These are phyloP conservation scores for Medicago arabica DNA, from an alignment of 306 rosid species.

Conservation along the genomic window DNA sequence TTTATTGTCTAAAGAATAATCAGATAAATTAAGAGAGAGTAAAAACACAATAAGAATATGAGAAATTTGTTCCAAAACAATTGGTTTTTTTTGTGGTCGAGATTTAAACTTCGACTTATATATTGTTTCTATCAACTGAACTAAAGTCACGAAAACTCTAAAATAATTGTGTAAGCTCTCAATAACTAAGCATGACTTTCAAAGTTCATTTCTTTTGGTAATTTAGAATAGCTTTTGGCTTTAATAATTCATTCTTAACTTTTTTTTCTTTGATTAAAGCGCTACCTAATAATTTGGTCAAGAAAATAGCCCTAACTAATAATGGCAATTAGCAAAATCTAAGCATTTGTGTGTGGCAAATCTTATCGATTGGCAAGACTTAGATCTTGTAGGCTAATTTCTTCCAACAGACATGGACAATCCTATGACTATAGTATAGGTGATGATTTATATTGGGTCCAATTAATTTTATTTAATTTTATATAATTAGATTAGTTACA, in stretches of 20 bases:
- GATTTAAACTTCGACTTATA: too few species aligned
- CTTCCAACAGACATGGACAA: not conserved
- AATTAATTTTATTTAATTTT: too few species aligned
- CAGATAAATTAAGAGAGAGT: too few species aligned
- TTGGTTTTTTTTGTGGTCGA: too few species aligned
- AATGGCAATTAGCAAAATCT: constrained; percentile 47
- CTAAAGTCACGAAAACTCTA: too few species aligned
- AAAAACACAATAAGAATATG: too few species aligned
- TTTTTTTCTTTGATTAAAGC: constrained; percentile 31
- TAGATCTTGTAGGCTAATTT: constrained; percentile 36
- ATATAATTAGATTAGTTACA: too few species aligned
- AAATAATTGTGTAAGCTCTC: constrained; percentile 29
- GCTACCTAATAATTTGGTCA: constrained; percentile 35
- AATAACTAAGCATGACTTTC: constrained; percentile 19
- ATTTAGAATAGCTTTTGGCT: constrained; percentile 39
- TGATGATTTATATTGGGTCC: not conserved
- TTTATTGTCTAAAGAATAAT: too few species aligned
- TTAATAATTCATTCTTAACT: constrained; percentile 47
- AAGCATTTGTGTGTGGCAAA: constrained; percentile 51
- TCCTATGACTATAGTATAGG: not conserved
- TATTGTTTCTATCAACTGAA: too few species aligned
- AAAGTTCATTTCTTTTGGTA: constrained; percentile 25
- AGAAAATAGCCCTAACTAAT: constrained; percentile 11
- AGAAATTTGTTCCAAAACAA: too few species aligned
- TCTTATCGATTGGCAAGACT: constrained; percentile 52